A percentile compares a stretch with the other conserved stretches of the same genome.
Evolutionary conservation across 768 basidiomycete genomes (phyloP).

Genomic region (Tricholoma matsutake): DNA sequence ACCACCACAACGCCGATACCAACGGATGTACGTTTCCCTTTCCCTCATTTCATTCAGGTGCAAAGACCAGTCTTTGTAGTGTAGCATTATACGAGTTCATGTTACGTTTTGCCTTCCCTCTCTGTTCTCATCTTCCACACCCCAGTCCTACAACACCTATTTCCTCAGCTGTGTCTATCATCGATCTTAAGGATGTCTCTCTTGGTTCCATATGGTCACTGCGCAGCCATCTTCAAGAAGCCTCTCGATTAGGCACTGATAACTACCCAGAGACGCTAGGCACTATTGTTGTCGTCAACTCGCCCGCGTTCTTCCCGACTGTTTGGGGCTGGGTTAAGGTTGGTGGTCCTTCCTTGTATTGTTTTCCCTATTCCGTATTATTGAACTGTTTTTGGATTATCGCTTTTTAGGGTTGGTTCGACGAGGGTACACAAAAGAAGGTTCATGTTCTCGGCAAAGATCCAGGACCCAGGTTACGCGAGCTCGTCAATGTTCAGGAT

Average conservation of each 20-base stretch:
- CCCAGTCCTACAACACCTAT: slow-evolving; percentile 48
- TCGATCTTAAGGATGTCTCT: slow-evolving; percentile 66
- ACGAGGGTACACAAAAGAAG: slow-evolving; percentile 74
- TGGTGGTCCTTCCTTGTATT: slow-evolving; percentile 11
- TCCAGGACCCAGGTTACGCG: slow-evolving; percentile 47
- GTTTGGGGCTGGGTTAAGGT: slow-evolving; percentile 86
- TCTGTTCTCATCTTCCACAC: slow-evolving; percentile 63
- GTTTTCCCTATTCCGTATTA: background rate
- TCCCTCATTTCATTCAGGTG: background rate
- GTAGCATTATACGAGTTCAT: slow-evolving; percentile 66
- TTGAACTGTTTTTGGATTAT: background rate
- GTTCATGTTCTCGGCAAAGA: slow-evolving; percentile 70
- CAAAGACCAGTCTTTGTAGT: slow-evolving; percentile 29
- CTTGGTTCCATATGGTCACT: slow-evolving; percentile 67
- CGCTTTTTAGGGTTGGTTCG: slow-evolving; percentile 64
- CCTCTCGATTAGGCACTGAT: slow-evolving; percentile 68
- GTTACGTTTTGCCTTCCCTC: slow-evolving; percentile 57
- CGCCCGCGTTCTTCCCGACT: slow-evolving; percentile 79
- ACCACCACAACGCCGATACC: slow-evolving; percentile 52
- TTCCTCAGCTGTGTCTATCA: slow-evolving; percentile 61
- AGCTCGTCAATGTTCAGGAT: slow-evolving; percentile 40
- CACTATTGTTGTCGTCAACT: slow-evolving; percentile 69
- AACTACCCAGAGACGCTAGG: slow-evolving; percentile 81
- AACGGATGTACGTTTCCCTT: slow-evolving; percentile 59
- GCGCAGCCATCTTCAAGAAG: slow-evolving; percentile 70